phyloP scores from a whole-genome alignment of 139 green algal species.

The Limnomonas spitsbergensis region DNA sequence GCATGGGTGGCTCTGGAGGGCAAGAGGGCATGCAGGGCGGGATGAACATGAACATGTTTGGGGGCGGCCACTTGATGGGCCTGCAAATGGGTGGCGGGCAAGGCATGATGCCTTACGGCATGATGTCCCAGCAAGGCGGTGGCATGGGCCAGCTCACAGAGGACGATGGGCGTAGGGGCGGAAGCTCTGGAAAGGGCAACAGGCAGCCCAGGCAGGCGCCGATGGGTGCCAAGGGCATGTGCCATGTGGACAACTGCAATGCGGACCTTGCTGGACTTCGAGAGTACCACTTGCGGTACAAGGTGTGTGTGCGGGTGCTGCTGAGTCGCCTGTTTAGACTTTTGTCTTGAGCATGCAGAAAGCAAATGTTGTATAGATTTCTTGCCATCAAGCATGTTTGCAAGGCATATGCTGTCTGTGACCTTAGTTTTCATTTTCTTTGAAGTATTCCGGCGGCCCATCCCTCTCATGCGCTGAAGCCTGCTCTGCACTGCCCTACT shows the following conservation, averaged over 20 bases:
- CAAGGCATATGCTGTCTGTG: no score
- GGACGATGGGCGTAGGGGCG: not conserved
- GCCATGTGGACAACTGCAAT: conserved; percentile 72
- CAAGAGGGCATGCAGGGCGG: not conserved
- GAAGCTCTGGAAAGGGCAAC: not conserved
- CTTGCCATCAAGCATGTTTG: no score
- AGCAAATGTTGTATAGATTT: no score
- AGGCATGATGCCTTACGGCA: not conserved
- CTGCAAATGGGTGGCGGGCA: not conserved
- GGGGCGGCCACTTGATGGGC: not conserved
- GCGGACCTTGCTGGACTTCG: conserved; percentile 52
- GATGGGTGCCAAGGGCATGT: conserved; percentile 38
- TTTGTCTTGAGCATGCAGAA: no score
- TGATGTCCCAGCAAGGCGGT: not conserved
- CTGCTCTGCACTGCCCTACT: no score
- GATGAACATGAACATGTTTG: not conserved
- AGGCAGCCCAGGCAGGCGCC: not conserved
- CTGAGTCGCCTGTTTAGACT: no score
- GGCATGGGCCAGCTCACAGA: not conserved
- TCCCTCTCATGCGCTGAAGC: no score
- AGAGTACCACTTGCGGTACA: conserved; percentile 79
- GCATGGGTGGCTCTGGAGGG: not conserved
- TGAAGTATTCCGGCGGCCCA: no score
- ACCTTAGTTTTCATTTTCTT: no score
- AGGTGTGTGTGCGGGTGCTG: no score